Evolutionary conservation across 1,284 basidiomycete species (phyloP).

Genomic region (Rhodotorula sp.): DNA sequence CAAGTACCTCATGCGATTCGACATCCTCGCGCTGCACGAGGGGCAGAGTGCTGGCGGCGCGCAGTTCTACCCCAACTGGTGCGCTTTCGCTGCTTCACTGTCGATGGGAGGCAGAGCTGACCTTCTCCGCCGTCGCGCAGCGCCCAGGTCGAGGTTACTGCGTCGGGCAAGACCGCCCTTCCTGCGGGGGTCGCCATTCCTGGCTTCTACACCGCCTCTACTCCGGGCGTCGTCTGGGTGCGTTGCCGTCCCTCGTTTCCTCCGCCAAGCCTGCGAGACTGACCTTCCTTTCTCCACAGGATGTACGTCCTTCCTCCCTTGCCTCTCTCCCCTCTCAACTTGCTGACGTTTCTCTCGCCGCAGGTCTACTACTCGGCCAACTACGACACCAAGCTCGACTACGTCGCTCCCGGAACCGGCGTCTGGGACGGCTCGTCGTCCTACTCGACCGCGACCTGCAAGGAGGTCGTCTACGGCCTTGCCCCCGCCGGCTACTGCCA

Average conservation of each 20-base stretch:
- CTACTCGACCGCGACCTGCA: conserved; percentile 16
- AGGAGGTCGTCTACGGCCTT: conserved; percentile 1
- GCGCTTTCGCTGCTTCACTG: no score
- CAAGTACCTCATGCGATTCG: conserved; percentile 19
- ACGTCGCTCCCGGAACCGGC: conserved; percentile 12
- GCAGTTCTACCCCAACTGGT: conserved; percentile 20
- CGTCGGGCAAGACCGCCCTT: not conserved
- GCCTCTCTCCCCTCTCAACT: no score
- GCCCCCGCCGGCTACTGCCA: conserved; percentile 16
- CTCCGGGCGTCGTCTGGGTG: not conserved
- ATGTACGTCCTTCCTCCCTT: no score
- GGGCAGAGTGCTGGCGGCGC: not conserved
- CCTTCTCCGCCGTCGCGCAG: not conserved
- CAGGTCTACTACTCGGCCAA: not conserved
- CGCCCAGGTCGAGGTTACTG: conserved; percentile 8
- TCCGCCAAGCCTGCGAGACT: not conserved
- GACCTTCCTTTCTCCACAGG: no score
- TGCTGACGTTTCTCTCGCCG: no score
- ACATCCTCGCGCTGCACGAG: conserved; percentile 8
- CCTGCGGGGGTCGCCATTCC: conserved; percentile 11
- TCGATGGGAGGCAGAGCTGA: not conserved
- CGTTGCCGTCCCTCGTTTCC: not conserved
- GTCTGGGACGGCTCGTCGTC: conserved; percentile 16
- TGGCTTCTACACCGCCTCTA: conserved; percentile 1
- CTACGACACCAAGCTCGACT: conserved; percentile 4